phyloP scores from a whole-genome alignment of 192 early-diverging fungal genomes.

The Coemansia sp. region DNA sequence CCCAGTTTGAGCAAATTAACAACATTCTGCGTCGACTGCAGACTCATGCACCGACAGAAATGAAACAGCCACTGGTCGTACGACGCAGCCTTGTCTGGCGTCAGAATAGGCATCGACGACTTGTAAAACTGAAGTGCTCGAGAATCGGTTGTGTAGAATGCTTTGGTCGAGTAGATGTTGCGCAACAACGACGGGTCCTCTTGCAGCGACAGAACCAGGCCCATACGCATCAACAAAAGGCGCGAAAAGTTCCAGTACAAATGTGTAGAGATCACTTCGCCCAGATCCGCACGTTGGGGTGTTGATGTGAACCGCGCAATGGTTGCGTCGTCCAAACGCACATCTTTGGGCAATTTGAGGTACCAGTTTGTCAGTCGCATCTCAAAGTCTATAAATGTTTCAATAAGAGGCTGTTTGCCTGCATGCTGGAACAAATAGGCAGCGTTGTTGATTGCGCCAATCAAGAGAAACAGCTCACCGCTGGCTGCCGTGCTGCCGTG shows the following conservation, averaged over 20 bases:
- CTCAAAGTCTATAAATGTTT: slow-evolving; percentile 49
- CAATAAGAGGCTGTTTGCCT: slow-evolving; percentile 26
- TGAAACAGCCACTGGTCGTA: slow-evolving; percentile 56
- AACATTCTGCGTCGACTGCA: slow-evolving; percentile 53
- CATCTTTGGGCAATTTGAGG: slow-evolving; percentile 34
- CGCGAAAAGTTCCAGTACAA: slow-evolving; percentile 55
- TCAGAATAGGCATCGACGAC: slow-evolving; percentile 48
- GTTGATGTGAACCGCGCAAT: slow-evolving; percentile 45
- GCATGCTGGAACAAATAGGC: slow-evolving; percentile 46
- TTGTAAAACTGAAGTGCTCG: slow-evolving; percentile 47
- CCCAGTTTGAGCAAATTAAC: slow-evolving; percentile 47
- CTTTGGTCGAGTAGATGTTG: slow-evolving; percentile 47
- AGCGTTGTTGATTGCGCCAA: slow-evolving; percentile 43
- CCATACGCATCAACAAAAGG: slow-evolving; percentile 51
- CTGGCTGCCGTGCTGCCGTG: slow-evolving; percentile 44
- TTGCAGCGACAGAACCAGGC: slow-evolving; percentile 44
- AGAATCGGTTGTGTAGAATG: slow-evolving; percentile 48
- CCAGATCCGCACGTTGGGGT: slow-evolving; percentile 39
- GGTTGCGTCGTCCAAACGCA: slow-evolving; percentile 42
- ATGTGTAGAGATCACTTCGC: slow-evolving; percentile 49
- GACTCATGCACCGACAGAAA: slow-evolving; percentile 54
- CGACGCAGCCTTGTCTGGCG: slow-evolving; percentile 46
- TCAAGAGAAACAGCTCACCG: slow-evolving; percentile 47
- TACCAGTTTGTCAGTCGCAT: slow-evolving; percentile 54
- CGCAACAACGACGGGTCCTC: slow-evolving; percentile 49